Evolutionary conservation across 176 grass and related monocot genomes (phyloP).

Genomic region (Avena atlantica): DNA sequence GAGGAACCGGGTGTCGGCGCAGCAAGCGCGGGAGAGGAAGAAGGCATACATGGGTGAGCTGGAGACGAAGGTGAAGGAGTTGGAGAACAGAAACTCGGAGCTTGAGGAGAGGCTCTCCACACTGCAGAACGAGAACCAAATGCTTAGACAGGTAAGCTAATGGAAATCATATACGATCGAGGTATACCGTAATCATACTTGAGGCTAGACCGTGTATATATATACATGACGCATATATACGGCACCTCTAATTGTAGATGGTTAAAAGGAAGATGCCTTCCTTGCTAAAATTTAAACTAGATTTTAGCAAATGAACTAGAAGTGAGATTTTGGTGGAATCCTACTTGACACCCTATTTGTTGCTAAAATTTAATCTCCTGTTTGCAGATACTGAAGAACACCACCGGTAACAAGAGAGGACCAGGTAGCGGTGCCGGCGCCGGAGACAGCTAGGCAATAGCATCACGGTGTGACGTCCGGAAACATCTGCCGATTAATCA

Average conservation of each 20-base stretch:
- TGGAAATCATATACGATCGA: not conserved
- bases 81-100: conserved; percentile 77
- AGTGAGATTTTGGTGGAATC: too few species aligned
- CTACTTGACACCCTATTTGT: too few species aligned
- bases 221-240: not conserved
- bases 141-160: conserved; percentile 68
- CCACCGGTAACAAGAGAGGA: conserved; percentile 81
- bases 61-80: conserved; percentile 67
- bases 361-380: not conserved
- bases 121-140: conserved; percentile 90
- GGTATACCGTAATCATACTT: too few species aligned
- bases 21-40: conserved; percentile 88
- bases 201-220: not conserved
- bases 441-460: conserved; percentile 50
- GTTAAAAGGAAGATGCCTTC: not conserved
- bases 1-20: conserved; percentile 81
- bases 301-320: too few species aligned
- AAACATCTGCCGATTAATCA: not conserved
- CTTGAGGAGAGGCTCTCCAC: conserved; percentile 78
- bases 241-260: not conserved
- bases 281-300: too few species aligned
- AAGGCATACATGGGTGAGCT: conserved; percentile 74
- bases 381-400: conserved; percentile 89
- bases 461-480: not conserved
- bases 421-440: conserved; percentile 54